These are phyloP conservation scores for Metahyphopichia silvanorum DNA, from an alignment of 805 yeast species.

Conservation along the genomic window DNA sequence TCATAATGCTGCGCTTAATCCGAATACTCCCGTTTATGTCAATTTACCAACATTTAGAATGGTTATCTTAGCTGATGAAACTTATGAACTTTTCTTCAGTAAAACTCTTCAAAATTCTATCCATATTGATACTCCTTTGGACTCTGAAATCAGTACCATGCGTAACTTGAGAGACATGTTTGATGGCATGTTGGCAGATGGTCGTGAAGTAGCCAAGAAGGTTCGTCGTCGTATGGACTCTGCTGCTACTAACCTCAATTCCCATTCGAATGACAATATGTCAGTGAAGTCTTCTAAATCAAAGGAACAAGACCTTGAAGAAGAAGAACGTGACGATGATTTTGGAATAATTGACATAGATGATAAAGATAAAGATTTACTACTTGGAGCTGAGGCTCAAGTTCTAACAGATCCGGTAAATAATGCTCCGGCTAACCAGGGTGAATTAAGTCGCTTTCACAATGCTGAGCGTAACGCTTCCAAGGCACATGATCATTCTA, in stretches of 20 bases:
- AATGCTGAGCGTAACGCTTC: constrained; percentile 11
- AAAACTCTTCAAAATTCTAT: constrained; percentile 63
- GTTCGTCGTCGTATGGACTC: constrained; percentile 87
- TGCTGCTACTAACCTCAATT: constrained; percentile 37
- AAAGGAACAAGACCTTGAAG: constrained; percentile 24
- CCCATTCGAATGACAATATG: constrained; percentile 11
- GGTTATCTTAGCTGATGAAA: constrained; percentile 92
- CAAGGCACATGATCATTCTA: constrained; percentile 4
- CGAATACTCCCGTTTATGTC: constrained; percentile 68
- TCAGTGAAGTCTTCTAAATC: constrained; percentile 27
- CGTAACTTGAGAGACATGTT: constrained; percentile 79
- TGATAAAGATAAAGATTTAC: constrained; percentile 44
- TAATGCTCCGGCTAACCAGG: constrained; percentile 10
- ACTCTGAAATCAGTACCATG: constrained; percentile 43
- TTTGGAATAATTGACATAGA: constrained; percentile 37
- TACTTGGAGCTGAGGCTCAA: constrained; percentile 50
- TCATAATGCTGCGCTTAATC: constrained; percentile 82
- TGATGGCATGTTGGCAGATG: constrained; percentile 89
- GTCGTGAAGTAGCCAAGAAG: constrained; percentile 84
- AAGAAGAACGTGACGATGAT: constrained; percentile 50
- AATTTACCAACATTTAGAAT: constrained; percentile 88
- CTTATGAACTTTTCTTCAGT: constrained; percentile 82
- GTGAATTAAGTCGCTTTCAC: constrained; percentile 26
- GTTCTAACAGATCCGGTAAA: constrained; percentile 26
- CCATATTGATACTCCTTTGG: constrained; percentile 58